These are phyloP conservation scores for Crithidia mellificae DNA, from an alignment of 208 protist species.

Conservation along the genomic window DNA sequence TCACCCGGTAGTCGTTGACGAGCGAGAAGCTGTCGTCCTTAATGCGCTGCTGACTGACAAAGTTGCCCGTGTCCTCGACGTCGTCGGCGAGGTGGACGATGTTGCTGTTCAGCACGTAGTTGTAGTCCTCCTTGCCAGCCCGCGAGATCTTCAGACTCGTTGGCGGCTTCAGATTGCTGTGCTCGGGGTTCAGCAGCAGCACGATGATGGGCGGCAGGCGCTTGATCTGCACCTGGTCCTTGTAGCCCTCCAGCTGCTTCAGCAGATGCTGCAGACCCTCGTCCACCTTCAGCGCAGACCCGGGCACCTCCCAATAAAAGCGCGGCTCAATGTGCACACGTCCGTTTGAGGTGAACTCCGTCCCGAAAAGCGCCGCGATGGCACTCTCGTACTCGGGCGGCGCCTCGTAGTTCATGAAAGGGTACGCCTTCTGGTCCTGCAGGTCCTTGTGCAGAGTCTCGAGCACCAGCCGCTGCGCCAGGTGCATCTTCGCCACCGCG, in stretches of 20 bases:
- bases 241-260: constrained; percentile 83
- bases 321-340: constrained; percentile 75
- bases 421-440: constrained; percentile 79
- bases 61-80: constrained; percentile 83
- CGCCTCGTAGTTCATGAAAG: constrained; percentile 64
- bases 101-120: constrained; percentile 88
- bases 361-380: constrained; percentile 83
- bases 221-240: constrained; percentile 81
- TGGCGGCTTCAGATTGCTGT: constrained; percentile 84
- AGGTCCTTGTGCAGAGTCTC: constrained; percentile 80
- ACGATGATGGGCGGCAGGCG: constrained; percentile 88
- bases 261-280: constrained; percentile 90
- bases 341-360: constrained; percentile 77
- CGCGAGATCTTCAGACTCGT: constrained; percentile 83
- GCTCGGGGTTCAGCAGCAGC: constrained; percentile 88
- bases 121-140: constrained; percentile 80
- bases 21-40: constrained; percentile 80
- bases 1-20: constrained; percentile 90
- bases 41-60: constrained; percentile 87
- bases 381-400: constrained; percentile 72
- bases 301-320: constrained; percentile 90
- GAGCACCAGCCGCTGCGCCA: constrained; percentile 64
- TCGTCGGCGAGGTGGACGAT: constrained; percentile 90
- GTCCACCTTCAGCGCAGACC: constrained; percentile 88
- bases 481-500: constrained; percentile 85